These are phyloP conservation scores for Monosporascus sp. DNA, from an alignment of 2,329 filamentous ascomycete species.

Conservation along the genomic window DNA sequence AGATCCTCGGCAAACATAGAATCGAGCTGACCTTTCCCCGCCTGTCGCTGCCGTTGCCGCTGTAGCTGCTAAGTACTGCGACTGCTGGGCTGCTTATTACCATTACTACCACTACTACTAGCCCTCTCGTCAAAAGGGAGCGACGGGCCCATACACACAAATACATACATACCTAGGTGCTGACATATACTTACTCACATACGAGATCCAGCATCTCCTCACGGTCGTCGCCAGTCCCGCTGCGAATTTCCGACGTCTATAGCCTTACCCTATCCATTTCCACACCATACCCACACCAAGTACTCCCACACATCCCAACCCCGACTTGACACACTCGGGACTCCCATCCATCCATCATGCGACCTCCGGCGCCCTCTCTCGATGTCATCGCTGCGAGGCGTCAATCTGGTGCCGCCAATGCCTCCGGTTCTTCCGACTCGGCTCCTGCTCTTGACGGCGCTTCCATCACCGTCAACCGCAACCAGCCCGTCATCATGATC, in stretches of 20 bases:
- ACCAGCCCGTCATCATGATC: slow-evolving; percentile 10
- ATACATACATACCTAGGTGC: neutral
- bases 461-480: slow-evolving; percentile 2
- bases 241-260: no score
- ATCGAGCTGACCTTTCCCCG: no score
- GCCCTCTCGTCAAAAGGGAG: neutral
- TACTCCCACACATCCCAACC: neutral
- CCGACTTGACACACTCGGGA: neutral
- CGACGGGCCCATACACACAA: neutral
- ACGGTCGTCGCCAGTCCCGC: neutral
- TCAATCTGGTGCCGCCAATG: slow-evolving; percentile 4
- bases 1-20: no score
- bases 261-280: neutral
- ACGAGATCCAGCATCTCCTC: neutral
- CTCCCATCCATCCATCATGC: slow-evolving; percentile 10
- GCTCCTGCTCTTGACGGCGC: slow-evolving; percentile 3
- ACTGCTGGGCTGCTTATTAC: neutral
- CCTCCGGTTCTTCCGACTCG: slow-evolving; percentile 1
- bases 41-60: no score
- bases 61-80: no score
- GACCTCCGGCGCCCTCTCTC: slow-evolving; percentile 23
- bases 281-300: neutral
- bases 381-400: slow-evolving; percentile 23
- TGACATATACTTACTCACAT: neutral
- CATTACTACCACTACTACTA: neutral